A percentile compares a stretch with the other conserved stretches of the same genome.
Conservation (phyloP, 495 filamentous ascomycete genomes). For the Xylaria flabelliformis region DNA sequence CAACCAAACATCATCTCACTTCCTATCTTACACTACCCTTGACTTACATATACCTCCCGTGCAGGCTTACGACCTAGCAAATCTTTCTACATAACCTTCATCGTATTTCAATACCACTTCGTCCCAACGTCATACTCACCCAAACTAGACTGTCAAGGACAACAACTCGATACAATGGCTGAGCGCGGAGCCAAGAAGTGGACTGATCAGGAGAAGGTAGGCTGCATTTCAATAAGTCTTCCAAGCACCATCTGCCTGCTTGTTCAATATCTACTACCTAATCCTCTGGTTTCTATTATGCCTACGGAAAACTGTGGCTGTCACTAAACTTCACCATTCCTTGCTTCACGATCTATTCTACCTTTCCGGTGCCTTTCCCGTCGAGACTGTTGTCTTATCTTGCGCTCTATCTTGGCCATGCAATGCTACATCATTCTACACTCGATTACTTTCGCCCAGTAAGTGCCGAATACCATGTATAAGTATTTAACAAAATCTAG, state of each 20-base stretch:
- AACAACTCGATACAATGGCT: constrained; percentile 9
- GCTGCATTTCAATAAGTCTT: background rate
- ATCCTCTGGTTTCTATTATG: background rate
- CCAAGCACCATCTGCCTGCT: background rate
- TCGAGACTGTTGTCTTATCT: background rate
- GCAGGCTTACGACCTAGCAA: background rate
- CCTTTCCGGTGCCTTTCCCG: background rate
- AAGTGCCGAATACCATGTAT: background rate
- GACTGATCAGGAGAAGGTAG: constrained; percentile 49
- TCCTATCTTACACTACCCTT: background rate
- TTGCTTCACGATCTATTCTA: background rate
- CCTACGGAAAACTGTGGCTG: background rate
- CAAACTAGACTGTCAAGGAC: background rate
- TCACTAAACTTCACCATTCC: background rate
- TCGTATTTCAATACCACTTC: background rate
- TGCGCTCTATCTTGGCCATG: background rate
- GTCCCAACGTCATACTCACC: background rate
- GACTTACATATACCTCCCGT: background rate
- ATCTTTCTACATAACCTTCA: background rate
- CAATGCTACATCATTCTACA: background rate
- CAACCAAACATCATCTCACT: background rate
- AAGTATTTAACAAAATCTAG: constrained; percentile 28
- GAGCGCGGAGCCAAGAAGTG: constrained; percentile 28
- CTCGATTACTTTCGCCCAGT: background rate
- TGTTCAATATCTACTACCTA: background rate